These are phyloP conservation scores for Hordeum pubiflorum DNA, from an alignment of 202 grass and related monocot species.

Conservation along the genomic window DNA sequence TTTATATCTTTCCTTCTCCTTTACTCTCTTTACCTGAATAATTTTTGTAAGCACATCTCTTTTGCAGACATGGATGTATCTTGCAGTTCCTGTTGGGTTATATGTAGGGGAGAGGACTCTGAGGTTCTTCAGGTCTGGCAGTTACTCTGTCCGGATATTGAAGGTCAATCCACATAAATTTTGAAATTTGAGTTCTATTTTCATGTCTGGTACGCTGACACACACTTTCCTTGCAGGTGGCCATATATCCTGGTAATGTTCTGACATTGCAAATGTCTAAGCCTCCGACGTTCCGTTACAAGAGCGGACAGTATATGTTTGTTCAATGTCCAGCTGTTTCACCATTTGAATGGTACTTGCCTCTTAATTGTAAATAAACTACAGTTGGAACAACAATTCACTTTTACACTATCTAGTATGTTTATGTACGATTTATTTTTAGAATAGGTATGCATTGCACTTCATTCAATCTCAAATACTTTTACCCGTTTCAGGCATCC, in stretches of 20 bases:
- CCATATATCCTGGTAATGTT: constrained; percentile 97
- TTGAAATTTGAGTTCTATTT: constrained; percentile 8
- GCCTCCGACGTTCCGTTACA: constrained; percentile 72
- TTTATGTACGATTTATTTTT: neutral
- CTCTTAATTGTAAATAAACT: constrained; percentile 20
- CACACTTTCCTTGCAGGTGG: constrained; percentile 50
- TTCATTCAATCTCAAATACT: constrained; percentile 13
- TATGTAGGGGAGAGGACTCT: constrained; percentile 79
- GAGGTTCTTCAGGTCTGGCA: constrained; percentile 74
- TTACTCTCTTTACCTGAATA: constrained; percentile 19
- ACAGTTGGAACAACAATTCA: neutral
- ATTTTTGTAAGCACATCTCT: constrained; percentile 12
- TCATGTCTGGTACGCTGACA: constrained; percentile 23
- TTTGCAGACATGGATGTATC: constrained; percentile 94
- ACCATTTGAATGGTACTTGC: constrained; percentile 80
- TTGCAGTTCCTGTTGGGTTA: constrained; percentile 69
- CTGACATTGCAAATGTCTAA: constrained; percentile 90
- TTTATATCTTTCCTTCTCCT: neutral
- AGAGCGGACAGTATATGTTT: constrained; percentile 96
- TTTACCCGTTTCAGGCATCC: constrained; percentile 65
- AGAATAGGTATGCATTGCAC: neutral
- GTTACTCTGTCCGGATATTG: constrained; percentile 73
- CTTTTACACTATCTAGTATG: neutral
- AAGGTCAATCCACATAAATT: constrained; percentile 44
- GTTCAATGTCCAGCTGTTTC: constrained; percentile 93